Conservation (phyloP, 2,329 filamentous ascomycete species). For the Chaetomium sp. region DNA sequence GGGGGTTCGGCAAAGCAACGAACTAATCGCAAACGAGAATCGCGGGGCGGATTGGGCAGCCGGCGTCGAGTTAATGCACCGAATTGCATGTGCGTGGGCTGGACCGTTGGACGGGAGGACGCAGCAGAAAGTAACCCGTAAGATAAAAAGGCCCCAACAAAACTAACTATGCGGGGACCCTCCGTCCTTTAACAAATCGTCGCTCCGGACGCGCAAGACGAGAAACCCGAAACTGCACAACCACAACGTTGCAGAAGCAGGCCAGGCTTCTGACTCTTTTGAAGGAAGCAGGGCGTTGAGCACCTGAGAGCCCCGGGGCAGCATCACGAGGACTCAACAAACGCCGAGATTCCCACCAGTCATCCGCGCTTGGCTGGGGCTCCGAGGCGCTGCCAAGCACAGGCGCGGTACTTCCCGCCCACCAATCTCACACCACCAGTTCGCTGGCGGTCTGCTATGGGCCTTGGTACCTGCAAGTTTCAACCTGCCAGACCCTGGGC, state of each 20-base stretch:
- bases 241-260: neutral
- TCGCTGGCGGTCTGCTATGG: neutral
- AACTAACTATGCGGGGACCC: too few species aligned
- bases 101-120: too few species aligned
- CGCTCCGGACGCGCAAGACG: too few species aligned
- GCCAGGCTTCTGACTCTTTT: neutral
- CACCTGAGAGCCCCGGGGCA: conserved; percentile 9
- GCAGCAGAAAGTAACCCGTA: too few species aligned
- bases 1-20: too few species aligned
- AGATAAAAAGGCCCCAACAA: too few species aligned
- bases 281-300: conserved; percentile 2
- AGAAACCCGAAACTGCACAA: neutral
- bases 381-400: conserved; percentile 7
- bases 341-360: conserved; percentile 19
- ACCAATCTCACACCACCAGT: neutral
- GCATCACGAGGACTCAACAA: conserved; percentile 27
- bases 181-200: too few species aligned
- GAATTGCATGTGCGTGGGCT: too few species aligned
- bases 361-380: conserved; percentile 20
- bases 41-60: too few species aligned
- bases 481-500: conserved; percentile 6
- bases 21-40: too few species aligned
- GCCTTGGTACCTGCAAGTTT: conserved; percentile 11
- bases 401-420: conserved; percentile 13
- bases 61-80: too few species aligned